These are phyloP conservation scores for Xylaria sp. DNA, from an alignment of 2,329 filamentous ascomycete species.

Conservation along the genomic window DNA sequence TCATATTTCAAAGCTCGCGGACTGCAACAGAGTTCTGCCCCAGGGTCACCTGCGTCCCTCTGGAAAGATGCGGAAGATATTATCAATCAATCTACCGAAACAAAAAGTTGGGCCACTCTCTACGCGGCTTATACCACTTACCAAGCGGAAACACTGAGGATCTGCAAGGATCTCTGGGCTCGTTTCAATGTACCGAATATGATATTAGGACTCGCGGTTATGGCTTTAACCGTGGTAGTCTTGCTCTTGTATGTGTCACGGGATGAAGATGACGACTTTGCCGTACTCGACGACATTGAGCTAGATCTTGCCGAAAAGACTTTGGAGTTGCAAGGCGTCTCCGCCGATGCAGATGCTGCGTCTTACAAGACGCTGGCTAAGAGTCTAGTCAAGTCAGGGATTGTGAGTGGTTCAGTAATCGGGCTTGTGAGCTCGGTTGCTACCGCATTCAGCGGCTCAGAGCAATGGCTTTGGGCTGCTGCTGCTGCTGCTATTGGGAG, in stretches of 20 bases:
- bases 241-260: constrained; percentile 78
- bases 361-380: constrained; percentile 54
- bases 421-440: constrained; percentile 48
- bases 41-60: constrained; percentile 63
- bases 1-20: constrained; percentile 81
- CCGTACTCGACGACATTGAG: constrained; percentile 64
- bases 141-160: constrained; percentile 78
- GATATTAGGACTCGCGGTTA: constrained; percentile 78
- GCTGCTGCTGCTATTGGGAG: constrained; percentile 59
- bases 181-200: constrained; percentile 90
- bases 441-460: constrained; percentile 50
- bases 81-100: constrained; percentile 52
- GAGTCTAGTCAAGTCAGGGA: constrained; percentile 52
- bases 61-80: constrained; percentile 65
- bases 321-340: constrained; percentile 60
- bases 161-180: constrained; percentile 90
- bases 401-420: constrained; percentile 50
- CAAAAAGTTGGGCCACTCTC: constrained; percentile 53
- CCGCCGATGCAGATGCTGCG: constrained; percentile 42
- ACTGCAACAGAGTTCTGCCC: constrained; percentile 68
- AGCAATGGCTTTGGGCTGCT: constrained; percentile 55
- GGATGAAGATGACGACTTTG: constrained; percentile 64
- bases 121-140: constrained; percentile 75
- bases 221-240: constrained; percentile 73
- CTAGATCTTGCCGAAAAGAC: constrained; percentile 69